Evolutionary conservation across 2,329 filamentous ascomycete species (phyloP).

Genomic region (Fusarium temperatum): DNA sequence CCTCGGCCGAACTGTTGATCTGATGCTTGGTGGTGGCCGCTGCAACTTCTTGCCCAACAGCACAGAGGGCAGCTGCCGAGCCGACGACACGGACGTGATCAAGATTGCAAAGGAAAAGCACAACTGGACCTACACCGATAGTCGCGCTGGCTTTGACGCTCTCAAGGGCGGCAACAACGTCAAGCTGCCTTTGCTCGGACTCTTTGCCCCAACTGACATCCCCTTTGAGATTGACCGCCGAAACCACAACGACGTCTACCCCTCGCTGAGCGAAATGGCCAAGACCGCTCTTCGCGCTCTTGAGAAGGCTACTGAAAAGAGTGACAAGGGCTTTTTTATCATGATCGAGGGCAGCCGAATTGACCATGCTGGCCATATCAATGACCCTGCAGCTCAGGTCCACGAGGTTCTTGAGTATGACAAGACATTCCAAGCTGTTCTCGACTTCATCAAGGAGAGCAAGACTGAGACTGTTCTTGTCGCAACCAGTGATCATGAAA

Average conservation of each 20-base stretch:
- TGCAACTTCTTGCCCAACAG: constrained; percentile 92
- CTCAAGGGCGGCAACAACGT: constrained; percentile 73
- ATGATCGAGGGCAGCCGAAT: constrained; percentile 99
- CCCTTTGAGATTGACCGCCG: constrained; percentile 94
- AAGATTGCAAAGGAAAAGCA: constrained; percentile 75
- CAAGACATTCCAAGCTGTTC: constrained; percentile 80
- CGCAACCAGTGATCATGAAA: constrained; percentile 95
- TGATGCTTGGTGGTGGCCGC: constrained; percentile 91
- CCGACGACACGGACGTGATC: constrained; percentile 79
- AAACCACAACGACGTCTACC: constrained; percentile 80
- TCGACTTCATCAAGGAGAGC: constrained; percentile 83
- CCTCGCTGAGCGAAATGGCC: constrained; percentile 92
- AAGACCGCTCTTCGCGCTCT: constrained; percentile 81
- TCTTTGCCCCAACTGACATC: constrained; percentile 84
- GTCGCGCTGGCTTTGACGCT: constrained; percentile 78
- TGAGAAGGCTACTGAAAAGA: constrained; percentile 81
- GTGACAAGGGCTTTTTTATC: constrained; percentile 94
- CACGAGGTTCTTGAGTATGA: constrained; percentile 97
- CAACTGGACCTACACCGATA: constrained; percentile 81
- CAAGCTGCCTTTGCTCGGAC: constrained; percentile 82
- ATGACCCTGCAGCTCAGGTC: constrained; percentile 85
- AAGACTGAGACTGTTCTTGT: constrained; percentile 82
- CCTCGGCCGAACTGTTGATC: constrained; percentile 85
- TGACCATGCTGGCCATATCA: constrained; percentile 90
- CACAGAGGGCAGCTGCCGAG: constrained; percentile 81